Evolutionary conservation across 2,329 filamentous ascomycete species (phyloP), one percentile per base, ranked within the genome.

Genomic region (Monilinia vaccinii-corymbosi): DNA sequence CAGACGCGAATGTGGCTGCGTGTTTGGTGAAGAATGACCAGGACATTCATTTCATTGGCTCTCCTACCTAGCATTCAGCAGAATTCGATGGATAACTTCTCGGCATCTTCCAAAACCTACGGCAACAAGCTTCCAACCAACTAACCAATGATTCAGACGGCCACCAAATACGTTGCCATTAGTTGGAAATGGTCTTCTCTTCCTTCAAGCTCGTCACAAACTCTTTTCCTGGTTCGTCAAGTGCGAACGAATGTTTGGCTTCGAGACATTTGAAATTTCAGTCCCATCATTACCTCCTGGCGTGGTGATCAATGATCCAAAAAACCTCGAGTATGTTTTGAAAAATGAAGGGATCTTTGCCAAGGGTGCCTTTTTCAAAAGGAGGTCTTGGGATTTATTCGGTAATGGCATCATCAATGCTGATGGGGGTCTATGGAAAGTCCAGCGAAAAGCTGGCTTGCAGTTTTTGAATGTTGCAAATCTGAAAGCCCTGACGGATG

Each of bases 361-460:
- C 49, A 87, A 87, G 67, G 84, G 84, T 16, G 74, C 76, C 2
- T 85, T 87, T 63, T 82, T 87, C 67, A 83, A 81, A 64, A 72
- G 73, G 21, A 76, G 82, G 42, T 80, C 83, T 0, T 80, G 79
- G 77, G 84, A 86, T 67, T 72, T 87, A 0, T 87, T 87, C 62
- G 84, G 79, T 73, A 23, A 83, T 64, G 84, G 84, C 31, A 87
- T 87, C 65, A 85, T 87, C 71, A 87, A 87, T 65, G 79, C 80
- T 31, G 84, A 86, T 62, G 84, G 84, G 45, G 80, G 84, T 25
- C 68, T 83, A 28, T 87, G 84, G 84, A 81, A 77, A 62, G 73
- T 80, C 1, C 84, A 87, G 73, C 77, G 84, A 49, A 85, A 81
- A 68, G 84, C 83, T 4, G 84, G 84, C 1, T 64, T 81, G 16